Conservation (phyloP, 2,329 filamentous ascomycete genomes). For the Colletotrichum liaoningense region DNA sequence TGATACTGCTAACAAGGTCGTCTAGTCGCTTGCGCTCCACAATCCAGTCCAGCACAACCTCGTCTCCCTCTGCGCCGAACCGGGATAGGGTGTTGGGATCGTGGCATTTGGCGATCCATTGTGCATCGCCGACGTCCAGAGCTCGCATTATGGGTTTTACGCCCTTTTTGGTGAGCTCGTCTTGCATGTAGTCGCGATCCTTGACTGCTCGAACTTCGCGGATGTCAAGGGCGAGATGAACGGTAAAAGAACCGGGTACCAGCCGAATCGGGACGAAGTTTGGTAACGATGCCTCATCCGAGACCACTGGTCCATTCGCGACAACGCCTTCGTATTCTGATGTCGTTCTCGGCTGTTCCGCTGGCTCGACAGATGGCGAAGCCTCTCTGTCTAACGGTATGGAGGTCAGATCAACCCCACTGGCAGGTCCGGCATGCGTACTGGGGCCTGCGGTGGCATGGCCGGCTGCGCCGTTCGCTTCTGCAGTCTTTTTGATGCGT, state of each 20-base stretch:
- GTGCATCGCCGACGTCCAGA: conserved; percentile 78
- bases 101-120: conserved; percentile 82
- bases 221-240: conserved; percentile 79
- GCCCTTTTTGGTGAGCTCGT: conserved; percentile 75
- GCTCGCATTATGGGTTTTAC: conserved; percentile 74
- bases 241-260: conserved; percentile 73
- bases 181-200: conserved; percentile 82
- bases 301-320: conserved; percentile 48
- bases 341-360: conserved; percentile 38
- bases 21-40: conserved; percentile 85
- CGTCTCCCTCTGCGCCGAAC: conserved; percentile 71
- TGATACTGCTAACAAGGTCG: conserved; percentile 83
- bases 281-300: conserved; percentile 50
- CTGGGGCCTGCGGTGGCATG: conserved; percentile 35
- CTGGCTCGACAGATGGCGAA: conserved; percentile 14
- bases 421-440: conserved; percentile 28
- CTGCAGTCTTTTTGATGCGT: conserved; percentile 67
- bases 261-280: conserved; percentile 70
- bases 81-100: conserved; percentile 66
- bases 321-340: conserved; percentile 51
- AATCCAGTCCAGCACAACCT: conserved; percentile 83
- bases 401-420: conserved; percentile 3
- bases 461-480: conserved; percentile 25
- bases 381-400: background rate
- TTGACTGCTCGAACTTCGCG: conserved; percentile 80